Percentiles rank a stretch among this genome's conserved stretches.
Conservation (phyloP, 345 rosid species). For the Populus davidiana region DNA sequence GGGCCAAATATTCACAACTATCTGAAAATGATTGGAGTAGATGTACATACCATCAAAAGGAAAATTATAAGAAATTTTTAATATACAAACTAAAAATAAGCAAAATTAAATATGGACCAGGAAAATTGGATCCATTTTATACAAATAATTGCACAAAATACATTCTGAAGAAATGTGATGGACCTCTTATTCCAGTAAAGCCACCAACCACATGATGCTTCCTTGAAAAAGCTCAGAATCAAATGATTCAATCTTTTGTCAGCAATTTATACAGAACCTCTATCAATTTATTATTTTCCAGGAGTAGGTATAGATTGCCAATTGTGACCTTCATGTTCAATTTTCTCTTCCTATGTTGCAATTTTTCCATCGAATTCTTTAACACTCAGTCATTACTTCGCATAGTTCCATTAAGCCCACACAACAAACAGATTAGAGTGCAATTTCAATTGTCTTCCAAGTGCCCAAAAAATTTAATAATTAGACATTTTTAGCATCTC, state of each 20-base stretch:
- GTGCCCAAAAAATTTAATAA: not conserved
- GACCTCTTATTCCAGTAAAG: not conserved
- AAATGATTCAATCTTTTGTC: too few relatives aligned
- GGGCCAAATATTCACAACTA: not conserved
- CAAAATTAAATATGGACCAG: not conserved
- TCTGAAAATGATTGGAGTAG: not conserved
- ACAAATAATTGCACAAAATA: not conserved
- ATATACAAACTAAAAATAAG: not conserved
- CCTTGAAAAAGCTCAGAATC: not conserved
- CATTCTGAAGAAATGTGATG: not conserved
- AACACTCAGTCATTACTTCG: not conserved
- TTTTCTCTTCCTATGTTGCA: not conserved
- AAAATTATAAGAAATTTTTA: not conserved
- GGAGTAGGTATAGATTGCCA: not conserved
- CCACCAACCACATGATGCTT: not conserved
- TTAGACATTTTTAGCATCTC: constrained; percentile 1
- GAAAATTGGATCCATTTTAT: not conserved
- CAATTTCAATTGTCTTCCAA: not conserved
- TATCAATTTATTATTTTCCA: not conserved
- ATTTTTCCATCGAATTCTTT: not conserved
- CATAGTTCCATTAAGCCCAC: not conserved
- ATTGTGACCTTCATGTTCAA: not conserved
- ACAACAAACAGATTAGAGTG: not conserved
- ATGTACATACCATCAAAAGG: not conserved
- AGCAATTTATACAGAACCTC: not conserved